phyloP scores from a whole-genome alignment of 2,329 filamentous ascomycete genomes.

The Hansfordia pulvinata region DNA sequence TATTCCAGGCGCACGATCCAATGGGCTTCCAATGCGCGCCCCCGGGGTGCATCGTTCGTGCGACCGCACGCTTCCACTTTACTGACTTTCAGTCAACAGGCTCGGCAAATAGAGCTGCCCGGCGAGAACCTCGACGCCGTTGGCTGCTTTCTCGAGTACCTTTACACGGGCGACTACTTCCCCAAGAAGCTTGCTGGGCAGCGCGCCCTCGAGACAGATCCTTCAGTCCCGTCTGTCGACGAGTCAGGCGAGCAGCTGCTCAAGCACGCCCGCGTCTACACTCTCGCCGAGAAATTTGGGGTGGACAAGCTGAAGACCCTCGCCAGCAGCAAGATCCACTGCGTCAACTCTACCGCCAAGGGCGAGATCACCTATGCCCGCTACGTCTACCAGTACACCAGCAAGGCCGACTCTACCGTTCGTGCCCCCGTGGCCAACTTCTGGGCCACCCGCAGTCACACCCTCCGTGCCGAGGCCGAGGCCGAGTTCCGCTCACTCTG shows the following conservation, averaged over 20 bases:
- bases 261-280: slow-evolving; percentile 82
- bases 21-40: too few species aligned
- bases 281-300: slow-evolving; percentile 67
- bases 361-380: slow-evolving; percentile 87
- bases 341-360: slow-evolving; percentile 73
- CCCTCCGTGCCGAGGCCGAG: slow-evolving; percentile 74
- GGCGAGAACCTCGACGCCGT: slow-evolving; percentile 60
- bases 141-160: slow-evolving; percentile 68
- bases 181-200: slow-evolving; percentile 51
- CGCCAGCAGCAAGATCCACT: slow-evolving; percentile 82
- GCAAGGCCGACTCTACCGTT: slow-evolving; percentile 54
- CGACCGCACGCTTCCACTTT: not conserved
- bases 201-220: slow-evolving; percentile 56
- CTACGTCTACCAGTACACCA: slow-evolving; percentile 74
- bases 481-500: slow-evolving; percentile 75
- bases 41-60: too few species aligned
- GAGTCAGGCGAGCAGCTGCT: slow-evolving; percentile 72
- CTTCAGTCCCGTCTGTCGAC: slow-evolving; percentile 52
- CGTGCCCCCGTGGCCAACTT: slow-evolving; percentile 78
- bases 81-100: slow-evolving; percentile 18
- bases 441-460: slow-evolving; percentile 73
- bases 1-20: too few species aligned
- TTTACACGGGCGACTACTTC: slow-evolving; percentile 83
- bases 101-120: slow-evolving; percentile 54
- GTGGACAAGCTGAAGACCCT: slow-evolving; percentile 57